Percentiles rank a stretch among this genome's conserved stretches.
phyloP scores from a whole-genome alignment of 2,329 filamentous ascomycete species.

The Aspergillus pseudonomiae region DNA sequence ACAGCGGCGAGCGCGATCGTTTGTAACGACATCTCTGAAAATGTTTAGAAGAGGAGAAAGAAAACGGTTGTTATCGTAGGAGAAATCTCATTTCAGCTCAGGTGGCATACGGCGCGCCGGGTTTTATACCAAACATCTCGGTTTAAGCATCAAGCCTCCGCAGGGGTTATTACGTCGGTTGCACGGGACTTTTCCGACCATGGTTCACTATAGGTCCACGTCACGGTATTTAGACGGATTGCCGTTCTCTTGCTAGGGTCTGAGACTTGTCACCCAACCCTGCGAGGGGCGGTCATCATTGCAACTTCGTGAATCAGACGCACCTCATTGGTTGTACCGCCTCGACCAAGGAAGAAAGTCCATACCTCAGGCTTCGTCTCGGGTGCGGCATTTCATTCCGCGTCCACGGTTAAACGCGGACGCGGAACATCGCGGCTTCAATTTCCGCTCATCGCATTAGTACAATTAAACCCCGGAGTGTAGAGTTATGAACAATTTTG shows the following conservation, averaged over 20 bases:
- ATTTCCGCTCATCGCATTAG: background rate
- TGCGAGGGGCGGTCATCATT: background rate
- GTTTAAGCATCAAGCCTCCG: background rate
- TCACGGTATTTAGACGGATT: background rate
- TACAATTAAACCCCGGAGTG: no score
- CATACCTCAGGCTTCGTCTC: background rate
- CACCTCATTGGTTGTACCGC: background rate
- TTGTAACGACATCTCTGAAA: conserved; percentile 34
- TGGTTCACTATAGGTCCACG: background rate
- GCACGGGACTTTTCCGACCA: conserved; percentile 21
- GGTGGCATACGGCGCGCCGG: background rate
- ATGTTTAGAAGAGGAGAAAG: background rate
- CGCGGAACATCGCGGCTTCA: conserved; percentile 6
- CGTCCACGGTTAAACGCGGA: conserved; percentile 5
- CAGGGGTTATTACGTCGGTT: background rate
- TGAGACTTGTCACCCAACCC: background rate
- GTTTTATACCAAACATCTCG: conserved; percentile 1
- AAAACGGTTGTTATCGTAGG: background rate
- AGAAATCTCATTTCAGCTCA: background rate
- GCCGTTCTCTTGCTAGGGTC: background rate
- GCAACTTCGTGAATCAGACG: background rate
- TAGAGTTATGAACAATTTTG: background rate
- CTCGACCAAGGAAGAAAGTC: background rate
- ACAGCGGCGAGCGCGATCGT: conserved; percentile 37
- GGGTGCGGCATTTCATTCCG: conserved; percentile 15